Base-by-base conservation (phyloP, 164 flowering plant species). In the Echeveria elegans region DNA sequence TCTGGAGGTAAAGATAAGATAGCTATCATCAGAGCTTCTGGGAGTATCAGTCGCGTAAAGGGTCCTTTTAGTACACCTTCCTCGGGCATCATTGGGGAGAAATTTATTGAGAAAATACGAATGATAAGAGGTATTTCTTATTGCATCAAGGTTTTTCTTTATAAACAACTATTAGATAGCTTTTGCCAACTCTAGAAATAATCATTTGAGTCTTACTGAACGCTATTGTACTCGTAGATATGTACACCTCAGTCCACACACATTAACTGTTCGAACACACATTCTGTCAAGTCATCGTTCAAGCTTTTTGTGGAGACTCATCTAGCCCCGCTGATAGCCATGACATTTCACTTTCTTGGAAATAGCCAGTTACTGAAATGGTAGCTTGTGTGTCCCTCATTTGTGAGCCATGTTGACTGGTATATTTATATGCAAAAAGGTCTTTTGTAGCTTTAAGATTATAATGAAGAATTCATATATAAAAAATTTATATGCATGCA, bases 11-110 rank as follows among this genome's bases (percentile, higher is more conserved):
- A 63, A 40, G 66, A 89, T 58, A 74, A 66, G 69, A 86, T 93
- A 70, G 98, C 98, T 60, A 74, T 93, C 38, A 82, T 90, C 71
- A 82, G 98, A 88, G 98, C 92, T 66, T 82, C 94, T 74, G 98
- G 97, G 68, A 85, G 86, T 76, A 93, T 93, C 70, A 87, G 85
- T 69, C 94, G 97, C 73, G 86, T 80, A 11, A 79, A 80, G 56
- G 60, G 97, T 75, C 81, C 88, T 70, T 68, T 88, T 28, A 88
- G 90, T 63, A 8, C 74, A 56, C 70, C 88, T 72, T 63, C 77
- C 70, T 83, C 95, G 12, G 86, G 91, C 72, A 78, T 92, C 40
- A 71, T 86, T 71, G 86, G 77, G 41, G 98, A 93, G 77, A 82
- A 92, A 60, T 77, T 87, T 66, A 87, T 87, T 79, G 85, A 85